phyloP scores from a whole-genome alignment of 257 asterid species.

The Jacaranda mimosifolia region DNA sequence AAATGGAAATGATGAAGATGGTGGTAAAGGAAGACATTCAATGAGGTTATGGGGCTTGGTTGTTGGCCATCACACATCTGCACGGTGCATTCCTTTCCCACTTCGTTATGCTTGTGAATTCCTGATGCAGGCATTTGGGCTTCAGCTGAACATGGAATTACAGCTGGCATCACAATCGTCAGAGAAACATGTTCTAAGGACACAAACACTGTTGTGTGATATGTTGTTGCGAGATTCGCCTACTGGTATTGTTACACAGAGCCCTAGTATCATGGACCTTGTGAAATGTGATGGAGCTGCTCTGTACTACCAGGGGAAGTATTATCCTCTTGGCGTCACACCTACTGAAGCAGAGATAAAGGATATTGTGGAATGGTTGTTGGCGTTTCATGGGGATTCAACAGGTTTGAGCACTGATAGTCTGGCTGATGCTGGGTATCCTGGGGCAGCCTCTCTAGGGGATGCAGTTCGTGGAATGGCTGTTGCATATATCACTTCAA shows the following conservation, averaged over 20 bases:
- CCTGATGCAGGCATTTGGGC: constrained; percentile 71
- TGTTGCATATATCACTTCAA: constrained; percentile 54
- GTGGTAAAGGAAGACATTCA: constrained; percentile 48
- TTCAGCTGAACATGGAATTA: constrained; percentile 64
- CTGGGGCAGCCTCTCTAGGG: constrained; percentile 60
- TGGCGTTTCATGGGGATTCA: constrained; percentile 57
- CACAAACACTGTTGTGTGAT: constrained; percentile 66
- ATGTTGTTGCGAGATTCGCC: constrained; percentile 72
- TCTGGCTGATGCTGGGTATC: constrained; percentile 63
- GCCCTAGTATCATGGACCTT: constrained; percentile 65
- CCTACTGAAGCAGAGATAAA: constrained; percentile 59
- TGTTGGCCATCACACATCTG: constrained; percentile 64
- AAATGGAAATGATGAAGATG: constrained; percentile 54
- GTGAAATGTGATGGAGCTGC: constrained; percentile 77
- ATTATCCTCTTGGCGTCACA: constrained; percentile 59
- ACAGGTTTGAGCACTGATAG: constrained; percentile 76
- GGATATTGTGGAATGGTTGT: constrained; percentile 61
- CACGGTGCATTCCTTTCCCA: constrained; percentile 61
- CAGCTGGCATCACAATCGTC: constrained; percentile 60
- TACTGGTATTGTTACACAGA: constrained; percentile 58
- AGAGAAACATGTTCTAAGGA: constrained; percentile 56
- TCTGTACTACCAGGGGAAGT: constrained; percentile 56
- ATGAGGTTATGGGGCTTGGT: constrained; percentile 73
- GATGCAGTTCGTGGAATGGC: constrained; percentile 79
- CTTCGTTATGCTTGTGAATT: constrained; percentile 71